phyloP scores from a whole-genome alignment of 495 filamentous ascomycete species.

The Neurospora sp. region DNA sequence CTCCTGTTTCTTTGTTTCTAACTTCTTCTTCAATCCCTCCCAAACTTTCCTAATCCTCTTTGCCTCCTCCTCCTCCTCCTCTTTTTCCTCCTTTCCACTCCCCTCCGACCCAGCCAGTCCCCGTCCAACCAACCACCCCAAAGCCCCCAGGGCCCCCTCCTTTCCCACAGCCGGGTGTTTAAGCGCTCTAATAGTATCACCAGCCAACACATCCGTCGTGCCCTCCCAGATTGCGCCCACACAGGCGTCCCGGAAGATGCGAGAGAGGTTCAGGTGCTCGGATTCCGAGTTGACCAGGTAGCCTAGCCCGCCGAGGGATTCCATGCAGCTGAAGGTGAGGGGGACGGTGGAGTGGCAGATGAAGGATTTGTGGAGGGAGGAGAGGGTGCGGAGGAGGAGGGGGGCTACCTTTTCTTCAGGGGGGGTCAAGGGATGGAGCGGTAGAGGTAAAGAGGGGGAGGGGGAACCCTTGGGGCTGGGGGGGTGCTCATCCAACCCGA shows the following conservation, averaged over 20 bases:
- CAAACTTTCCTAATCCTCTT: conserved; percentile 9
- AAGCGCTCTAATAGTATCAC: conserved; percentile 49
- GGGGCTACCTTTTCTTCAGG: too few relatives aligned
- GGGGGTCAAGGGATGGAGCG: too few relatives aligned
- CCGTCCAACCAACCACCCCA: conserved; percentile 25
- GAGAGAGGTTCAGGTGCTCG: conserved; percentile 52
- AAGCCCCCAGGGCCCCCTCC: conserved; percentile 26
- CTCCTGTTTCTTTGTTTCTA: conserved; percentile 13
- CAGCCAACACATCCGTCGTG: conserved; percentile 59
- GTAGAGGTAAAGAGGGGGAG: too few relatives aligned
- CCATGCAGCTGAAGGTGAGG: conserved; percentile 55
- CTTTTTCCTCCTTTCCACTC: too few relatives aligned
- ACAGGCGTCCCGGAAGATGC: conserved; percentile 53
- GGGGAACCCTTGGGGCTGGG: too few relatives aligned
- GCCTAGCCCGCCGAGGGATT: conserved; percentile 65
- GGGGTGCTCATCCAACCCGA: too few relatives aligned
- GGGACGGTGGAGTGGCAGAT: conserved; percentile 40
- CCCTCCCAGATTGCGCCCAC: conserved; percentile 69
- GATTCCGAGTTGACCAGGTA: conserved; percentile 55
- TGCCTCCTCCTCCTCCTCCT: not conserved
- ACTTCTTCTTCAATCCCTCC: conserved; percentile 9
- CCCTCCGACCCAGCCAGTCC: too few relatives aligned
- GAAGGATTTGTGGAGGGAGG: conserved; percentile 55
- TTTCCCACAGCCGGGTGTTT: conserved; percentile 33
- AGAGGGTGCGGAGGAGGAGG: conserved; percentile 57